Conservation (phyloP, 495 filamentous ascomycete genomes). For the Trichocladium uniseriatum region DNA sequence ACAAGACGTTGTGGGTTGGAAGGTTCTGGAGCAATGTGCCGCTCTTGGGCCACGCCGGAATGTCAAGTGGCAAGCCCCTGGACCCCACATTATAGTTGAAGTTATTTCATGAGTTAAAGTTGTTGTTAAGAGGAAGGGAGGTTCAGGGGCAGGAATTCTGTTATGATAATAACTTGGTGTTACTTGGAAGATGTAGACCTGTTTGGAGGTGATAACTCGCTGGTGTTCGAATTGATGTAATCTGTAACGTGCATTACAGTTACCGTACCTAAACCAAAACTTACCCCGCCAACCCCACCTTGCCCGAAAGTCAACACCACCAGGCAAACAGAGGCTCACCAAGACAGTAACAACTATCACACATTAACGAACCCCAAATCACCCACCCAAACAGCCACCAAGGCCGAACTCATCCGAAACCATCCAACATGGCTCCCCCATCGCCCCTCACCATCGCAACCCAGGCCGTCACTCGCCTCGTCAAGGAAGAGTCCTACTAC, state of each 20-base stretch:
- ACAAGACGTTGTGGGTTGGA: no score
- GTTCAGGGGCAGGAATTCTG: no score
- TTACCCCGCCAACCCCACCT: slow-evolving; percentile 29
- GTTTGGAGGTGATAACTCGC: no score
- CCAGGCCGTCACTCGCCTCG: slow-evolving; percentile 55
- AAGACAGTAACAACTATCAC: neutral
- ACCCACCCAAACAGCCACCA: neutral
- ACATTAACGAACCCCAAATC: neutral
- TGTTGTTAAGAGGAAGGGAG: no score
- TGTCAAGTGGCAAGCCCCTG: no score
- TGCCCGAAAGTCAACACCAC: slow-evolving; percentile 13
- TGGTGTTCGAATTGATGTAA: no score
- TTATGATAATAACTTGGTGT: no score
- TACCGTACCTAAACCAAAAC: neutral
- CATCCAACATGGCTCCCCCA: slow-evolving; percentile 22
- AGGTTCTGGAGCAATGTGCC: no score
- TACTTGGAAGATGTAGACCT: no score
- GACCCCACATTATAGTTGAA: no score
- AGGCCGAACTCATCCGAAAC: neutral
- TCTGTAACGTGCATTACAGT: neutral
- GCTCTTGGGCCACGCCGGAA: no score
- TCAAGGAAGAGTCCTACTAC: slow-evolving; percentile 88
- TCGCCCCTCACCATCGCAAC: slow-evolving; percentile 26
- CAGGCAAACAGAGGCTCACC: neutral
- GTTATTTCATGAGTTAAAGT: no score